These are phyloP conservation scores for Pichia pseudocactophila DNA, from an alignment of 805 yeast genomes.

Conservation along the genomic window DNA sequence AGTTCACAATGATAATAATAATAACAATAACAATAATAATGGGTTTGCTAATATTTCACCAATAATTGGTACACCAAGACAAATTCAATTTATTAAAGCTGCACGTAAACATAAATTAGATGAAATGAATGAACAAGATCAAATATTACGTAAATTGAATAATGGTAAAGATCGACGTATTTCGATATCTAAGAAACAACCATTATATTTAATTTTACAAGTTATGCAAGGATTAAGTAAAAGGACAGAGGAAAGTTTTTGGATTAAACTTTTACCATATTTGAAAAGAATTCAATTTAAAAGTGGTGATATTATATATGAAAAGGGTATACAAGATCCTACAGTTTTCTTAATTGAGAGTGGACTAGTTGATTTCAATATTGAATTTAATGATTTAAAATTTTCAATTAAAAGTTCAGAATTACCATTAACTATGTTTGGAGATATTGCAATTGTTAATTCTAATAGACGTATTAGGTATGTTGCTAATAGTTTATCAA, in stretches of 20 bases:
- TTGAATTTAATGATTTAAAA: slow-evolving; percentile 30
- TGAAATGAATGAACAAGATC: slow-evolving; percentile 27
- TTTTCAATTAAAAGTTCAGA: slow-evolving; percentile 30
- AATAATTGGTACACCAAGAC: slow-evolving; percentile 42
- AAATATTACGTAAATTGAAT: slow-evolving; percentile 11
- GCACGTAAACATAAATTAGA: slow-evolving; percentile 35
- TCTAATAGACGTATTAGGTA: slow-evolving; percentile 35
- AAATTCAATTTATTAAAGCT: slow-evolving; percentile 43
- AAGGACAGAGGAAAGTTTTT: slow-evolving; percentile 40
- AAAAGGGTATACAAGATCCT: slow-evolving; percentile 37
- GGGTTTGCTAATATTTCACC: slow-evolving; percentile 2
- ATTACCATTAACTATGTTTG: slow-evolving; percentile 68
- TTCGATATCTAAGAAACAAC: slow-evolving; percentile 24
- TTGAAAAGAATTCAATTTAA: slow-evolving; percentile 31
- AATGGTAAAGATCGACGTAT: slow-evolving; percentile 6
- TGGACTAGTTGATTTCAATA: slow-evolving; percentile 45
- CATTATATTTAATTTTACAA: slow-evolving; percentile 56
- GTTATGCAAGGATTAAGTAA: slow-evolving; percentile 53
- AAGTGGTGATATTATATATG: slow-evolving; percentile 36
- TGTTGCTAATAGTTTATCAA: slow-evolving; percentile 38
- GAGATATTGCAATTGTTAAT: slow-evolving; percentile 39
- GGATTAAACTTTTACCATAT: slow-evolving; percentile 54
- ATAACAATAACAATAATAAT: too few relatives aligned
- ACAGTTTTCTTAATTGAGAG: slow-evolving; percentile 45
- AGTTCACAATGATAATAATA: not conserved